Base-by-base conservation (phyloP, 2,329 filamentous ascomycete species). In the Geosmithia putterillii region DNA sequence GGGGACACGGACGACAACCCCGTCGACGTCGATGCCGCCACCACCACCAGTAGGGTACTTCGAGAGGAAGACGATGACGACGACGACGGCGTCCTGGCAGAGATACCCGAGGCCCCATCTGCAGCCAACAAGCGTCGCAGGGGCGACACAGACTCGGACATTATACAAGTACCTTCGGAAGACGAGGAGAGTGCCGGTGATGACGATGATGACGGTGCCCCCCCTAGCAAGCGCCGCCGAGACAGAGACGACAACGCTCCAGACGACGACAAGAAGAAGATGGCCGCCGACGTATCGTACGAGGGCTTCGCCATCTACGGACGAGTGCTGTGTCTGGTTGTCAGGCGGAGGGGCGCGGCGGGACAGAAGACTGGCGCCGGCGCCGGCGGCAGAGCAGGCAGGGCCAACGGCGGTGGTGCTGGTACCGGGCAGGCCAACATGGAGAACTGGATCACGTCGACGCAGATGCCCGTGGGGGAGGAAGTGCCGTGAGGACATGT, bases 301-400 rank as follows among this genome's bases (percentile, higher is more conserved):
- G 88, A 96, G 55, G 90, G 92, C 8, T 96, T 96, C 64, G 86
- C 83, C 53, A 95, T 98, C 56, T 94, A 95, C 64, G 88, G 92
- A 10, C 83, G 87, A 52, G 87, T 95, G 40, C 69, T 98, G 21
- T 96, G 89, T 61, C 71, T 98, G 46, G 83, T 98, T 8, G 81
- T 98, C 55, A 81, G 79, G 61, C 85, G 83, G 58, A 80, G 83
- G 47, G 82, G 80, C 50, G 48, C 56, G 44, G 50, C 48, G 41
- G 55, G 56, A 12, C 28, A 32, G 28, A 32, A 14, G 10, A 12
- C 28, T 32, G 28, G 6, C 28, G 28, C 10, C 28, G 28, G 28
- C 10, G 28, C 10, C n/a, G n/a, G n/a, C n/a, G n/a, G n/a, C 45
- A 54, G 50, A 42, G 52, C 51, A 41, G 53, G 49, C 38, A 55